Base-by-base conservation (phyloP, 192 early-diverging fungal genomes). In the Gonapodya sp. region DNA sequence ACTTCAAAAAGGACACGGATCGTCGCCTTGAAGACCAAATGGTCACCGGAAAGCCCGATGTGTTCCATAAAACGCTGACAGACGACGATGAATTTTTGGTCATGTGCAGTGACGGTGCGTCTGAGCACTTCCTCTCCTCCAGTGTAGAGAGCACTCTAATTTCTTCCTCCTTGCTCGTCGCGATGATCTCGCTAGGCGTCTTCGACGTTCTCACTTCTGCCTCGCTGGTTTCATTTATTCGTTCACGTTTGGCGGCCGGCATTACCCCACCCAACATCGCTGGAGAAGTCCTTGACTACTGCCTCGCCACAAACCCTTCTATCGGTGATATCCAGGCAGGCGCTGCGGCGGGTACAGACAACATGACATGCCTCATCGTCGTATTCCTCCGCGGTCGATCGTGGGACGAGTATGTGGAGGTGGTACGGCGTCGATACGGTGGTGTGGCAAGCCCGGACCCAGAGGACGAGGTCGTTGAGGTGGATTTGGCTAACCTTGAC, bases 351-450 rank as follows among this genome's bases (percentile, higher is more conserved):
- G 98, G 98, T 31, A 98, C 96, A 86, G 98, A 99, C 87, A 99
- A 99, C 87, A 99, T 99, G 98, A 98, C 98, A 0, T 92, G 97
- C 16, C 86, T 98, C 33, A 95, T 99, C 36, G 91, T 96, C 2
- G 98, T 88, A 1, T 84, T 97, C 72, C 88, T 98, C 81, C 89
- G 94, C 77, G 95, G 94, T 37, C 91, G 88, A 81, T 90, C 89
- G 34, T 87, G 89, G 79, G 91, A 94, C 2, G 90, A 95, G 84
- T 98, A 64, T 64, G 46, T 64, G 46, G 46, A 64, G 24, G 46
- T 64, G 46, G 46, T 64, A 16, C 46, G 46, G 24, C 46, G 46
- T 8, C 46, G 46, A 24, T 64, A 64, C 46, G 46, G 46, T 16
- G 46, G 46, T 64, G 8, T 64, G 24, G 46, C 46, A 24, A 64